Evolutionary conservation across 192 early-diverging fungal genomes (phyloP).

Genomic region (Mortierella alpina): DNA sequence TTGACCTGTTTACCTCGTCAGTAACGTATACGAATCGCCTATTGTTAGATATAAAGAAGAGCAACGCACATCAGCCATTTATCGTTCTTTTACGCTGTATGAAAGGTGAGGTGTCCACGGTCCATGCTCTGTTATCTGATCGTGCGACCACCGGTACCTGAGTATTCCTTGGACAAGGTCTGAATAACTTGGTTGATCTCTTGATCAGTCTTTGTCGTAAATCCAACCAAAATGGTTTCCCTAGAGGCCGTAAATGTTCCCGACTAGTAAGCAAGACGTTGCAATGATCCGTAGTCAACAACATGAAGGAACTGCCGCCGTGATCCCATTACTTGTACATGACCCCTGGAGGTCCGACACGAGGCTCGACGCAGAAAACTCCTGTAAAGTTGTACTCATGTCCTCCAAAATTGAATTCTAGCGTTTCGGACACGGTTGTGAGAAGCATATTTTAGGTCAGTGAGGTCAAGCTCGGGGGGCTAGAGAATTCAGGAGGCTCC

Average conservation of each 20-base stretch:
- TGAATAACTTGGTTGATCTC: slow-evolving; percentile 50
- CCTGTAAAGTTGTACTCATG: slow-evolving; percentile 57
- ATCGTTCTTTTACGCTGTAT: too few relatives aligned
- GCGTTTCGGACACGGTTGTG: background rate
- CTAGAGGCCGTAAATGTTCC: background rate
- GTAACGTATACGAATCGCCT: slow-evolving; percentile 40
- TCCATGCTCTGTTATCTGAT: too few relatives aligned
- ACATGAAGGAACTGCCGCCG: background rate
- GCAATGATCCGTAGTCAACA: background rate
- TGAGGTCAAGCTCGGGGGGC: background rate
- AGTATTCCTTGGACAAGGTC: slow-evolving; percentile 48
- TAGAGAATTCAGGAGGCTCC: background rate
- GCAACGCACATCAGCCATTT: background rate
- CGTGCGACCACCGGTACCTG: slow-evolving; percentile 17
- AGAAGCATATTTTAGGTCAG: background rate
- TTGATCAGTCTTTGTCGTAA: slow-evolving; percentile 41
- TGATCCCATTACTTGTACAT: slow-evolving; percentile 45
- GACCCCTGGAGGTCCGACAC: slow-evolving; percentile 52
- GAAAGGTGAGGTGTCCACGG: too few relatives aligned
- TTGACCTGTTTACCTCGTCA: slow-evolving; percentile 35
- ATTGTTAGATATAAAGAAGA: slow-evolving; percentile 24
- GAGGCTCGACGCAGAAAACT: slow-evolving; percentile 54
- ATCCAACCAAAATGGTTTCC: slow-evolving; percentile 45
- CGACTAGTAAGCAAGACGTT: background rate
- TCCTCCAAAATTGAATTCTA: slow-evolving; percentile 60